These are phyloP conservation scores for Diutina mesorugosa DNA, from an alignment of 1,139 yeast species.

Conservation along the genomic window DNA sequence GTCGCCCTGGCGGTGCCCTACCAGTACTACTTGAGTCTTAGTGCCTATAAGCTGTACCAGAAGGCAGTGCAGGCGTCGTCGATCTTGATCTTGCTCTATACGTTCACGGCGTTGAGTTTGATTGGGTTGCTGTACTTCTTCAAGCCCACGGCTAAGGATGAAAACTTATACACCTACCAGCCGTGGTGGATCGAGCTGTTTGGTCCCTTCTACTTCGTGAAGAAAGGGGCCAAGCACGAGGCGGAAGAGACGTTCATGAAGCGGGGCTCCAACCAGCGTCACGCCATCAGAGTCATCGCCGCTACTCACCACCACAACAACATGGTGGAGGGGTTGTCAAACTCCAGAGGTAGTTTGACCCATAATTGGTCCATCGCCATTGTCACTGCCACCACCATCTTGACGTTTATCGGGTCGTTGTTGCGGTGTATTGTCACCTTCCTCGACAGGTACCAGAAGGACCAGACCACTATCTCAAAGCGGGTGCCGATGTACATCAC, in stretches of 20 bases:
- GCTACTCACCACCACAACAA: background rate
- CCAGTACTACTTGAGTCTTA: background rate
- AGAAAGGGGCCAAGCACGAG: background rate
- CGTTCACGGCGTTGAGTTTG: background rate
- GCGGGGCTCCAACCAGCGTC: background rate
- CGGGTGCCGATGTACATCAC: background rate
- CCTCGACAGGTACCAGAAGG: background rate
- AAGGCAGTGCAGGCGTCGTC: background rate
- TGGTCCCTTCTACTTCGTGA: background rate
- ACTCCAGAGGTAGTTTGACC: background rate
- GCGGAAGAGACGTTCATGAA: conserved; percentile 1
- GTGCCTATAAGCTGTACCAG: background rate
- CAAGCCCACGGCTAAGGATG: conserved; percentile 1
- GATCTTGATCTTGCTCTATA: background rate
- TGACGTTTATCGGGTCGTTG: background rate
- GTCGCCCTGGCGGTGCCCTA: background rate
- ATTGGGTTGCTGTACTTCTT: background rate
- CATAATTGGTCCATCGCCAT: background rate
- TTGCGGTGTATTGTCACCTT: background rate
- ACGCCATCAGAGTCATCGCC: conserved; percentile 2
- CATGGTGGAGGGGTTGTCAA: background rate
- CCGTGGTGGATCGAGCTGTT: conserved; percentile 3
- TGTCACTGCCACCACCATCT: background rate
- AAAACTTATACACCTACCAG: background rate
- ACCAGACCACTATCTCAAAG: background rate